phyloP scores from a whole-genome alignment of 148 eudicot genomes.

The Euryodendron excelsum region DNA sequence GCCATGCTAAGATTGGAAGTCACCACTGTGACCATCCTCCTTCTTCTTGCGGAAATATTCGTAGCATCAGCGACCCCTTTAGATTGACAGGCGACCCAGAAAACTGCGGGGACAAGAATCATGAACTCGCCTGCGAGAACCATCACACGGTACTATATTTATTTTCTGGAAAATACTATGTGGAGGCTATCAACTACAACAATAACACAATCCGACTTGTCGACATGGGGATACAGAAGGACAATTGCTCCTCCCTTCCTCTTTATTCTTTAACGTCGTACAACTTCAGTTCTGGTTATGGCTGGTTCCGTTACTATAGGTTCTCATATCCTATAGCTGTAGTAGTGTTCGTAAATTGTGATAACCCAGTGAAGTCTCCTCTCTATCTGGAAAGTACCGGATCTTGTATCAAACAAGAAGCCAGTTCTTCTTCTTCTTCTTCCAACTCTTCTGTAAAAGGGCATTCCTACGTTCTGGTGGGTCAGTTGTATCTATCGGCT shows the following conservation, averaged over 20 bases:
- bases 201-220: conserved; percentile 7
- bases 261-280: background rate
- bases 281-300: background rate
- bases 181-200: conserved; percentile 11
- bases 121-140: conserved; percentile 22
- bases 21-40: background rate
- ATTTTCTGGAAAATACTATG: conserved; percentile 5
- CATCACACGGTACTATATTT: background rate
- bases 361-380: background rate
- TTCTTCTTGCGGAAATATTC: conserved; percentile 5
- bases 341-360: conserved; percentile 10
- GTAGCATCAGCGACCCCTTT: conserved; percentile 1
- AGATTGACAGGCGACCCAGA: background rate
- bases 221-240: conserved; percentile 11
- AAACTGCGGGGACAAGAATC: background rate
- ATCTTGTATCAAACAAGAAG: too few relatives aligned
- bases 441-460: background rate
- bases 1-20: background rate
- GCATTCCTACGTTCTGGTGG: too few relatives aligned
- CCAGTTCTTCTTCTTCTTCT: too few relatives aligned
- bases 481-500: background rate
- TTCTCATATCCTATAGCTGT: too few relatives aligned
- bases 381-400: background rate
- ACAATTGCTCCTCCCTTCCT: conserved; percentile 19
- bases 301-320: too few relatives aligned